phyloP scores from a whole-genome alignment of 805 yeast species.

The Ogataea nitratoaversa region DNA sequence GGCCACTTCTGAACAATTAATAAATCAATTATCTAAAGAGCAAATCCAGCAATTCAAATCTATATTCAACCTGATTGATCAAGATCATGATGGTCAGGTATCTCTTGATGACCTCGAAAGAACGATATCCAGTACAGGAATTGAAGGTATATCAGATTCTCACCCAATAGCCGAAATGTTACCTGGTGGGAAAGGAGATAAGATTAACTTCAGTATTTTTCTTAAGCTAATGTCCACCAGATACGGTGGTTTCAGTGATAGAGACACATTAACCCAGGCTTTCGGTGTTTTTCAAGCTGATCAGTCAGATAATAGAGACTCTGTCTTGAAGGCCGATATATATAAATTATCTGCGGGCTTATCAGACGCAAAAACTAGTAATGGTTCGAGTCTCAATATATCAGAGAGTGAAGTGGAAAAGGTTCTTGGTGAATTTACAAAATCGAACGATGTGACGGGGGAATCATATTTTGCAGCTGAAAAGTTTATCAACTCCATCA shows the following conservation, averaged over 20 bases:
- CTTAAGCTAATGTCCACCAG: conserved; percentile 57
- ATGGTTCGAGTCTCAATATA: not conserved
- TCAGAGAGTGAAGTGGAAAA: conserved; percentile 38
- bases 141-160: conserved; percentile 35
- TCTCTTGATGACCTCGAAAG: conserved; percentile 50
- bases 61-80: conserved; percentile 76
- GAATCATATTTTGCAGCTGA: conserved; percentile 55
- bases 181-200: conserved; percentile 18
- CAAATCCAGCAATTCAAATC: conserved; percentile 67
- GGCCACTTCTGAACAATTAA: not conserved
- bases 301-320: not conserved
- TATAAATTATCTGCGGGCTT: conserved; percentile 48
- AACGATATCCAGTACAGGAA: conserved; percentile 49
- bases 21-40: conserved; percentile 45
- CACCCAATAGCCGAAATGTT: conserved; percentile 48
- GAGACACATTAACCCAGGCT: conserved; percentile 53
- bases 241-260: conserved; percentile 45
- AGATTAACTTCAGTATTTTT: conserved; percentile 61
- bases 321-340: conserved; percentile 25
- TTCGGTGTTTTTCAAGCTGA: conserved; percentile 45
- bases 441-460: conserved; percentile 52
- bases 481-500: conserved; percentile 50
- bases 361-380: conserved; percentile 29
- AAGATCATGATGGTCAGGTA: conserved; percentile 70
- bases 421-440: conserved; percentile 52